Base-by-base conservation (phyloP, 2,329 filamentous ascomycete species). In the Trichothecium roseum region DNA sequence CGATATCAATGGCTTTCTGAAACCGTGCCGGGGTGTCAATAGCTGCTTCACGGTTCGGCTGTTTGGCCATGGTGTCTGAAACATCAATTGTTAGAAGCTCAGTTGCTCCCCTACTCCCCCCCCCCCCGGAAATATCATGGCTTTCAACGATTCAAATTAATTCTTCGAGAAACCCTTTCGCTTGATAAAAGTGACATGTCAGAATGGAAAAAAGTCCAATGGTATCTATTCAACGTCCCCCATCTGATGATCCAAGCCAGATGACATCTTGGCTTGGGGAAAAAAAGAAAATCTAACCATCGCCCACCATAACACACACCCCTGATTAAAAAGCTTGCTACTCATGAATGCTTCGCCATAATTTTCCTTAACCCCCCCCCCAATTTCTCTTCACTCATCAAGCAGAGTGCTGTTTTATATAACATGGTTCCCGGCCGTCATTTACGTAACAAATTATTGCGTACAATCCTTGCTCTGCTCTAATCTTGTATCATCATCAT, bases 11-110 rank as follows among this genome's bases (percentile, higher is more conserved):
- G 28, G 6, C 28, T 14, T 14, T 13, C 15, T 30, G 28, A 30
- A 30, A 14, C n/a, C 6, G 6, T 30, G 28, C n/a, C 13, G 28
- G 13, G 28, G 15, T 6, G 20, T 24, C 20, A 24, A 6, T 10
- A 10, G n/a, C n/a, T n/a, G n/a, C n/a, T n/a, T n/a, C n/a, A n/a
- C n/a, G 20, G 10, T 24, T 24, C 6, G 20, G 6, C 6, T 24
- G 20, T 36, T 36, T 36, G 27, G 34, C 28, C 34, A 24, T 24
- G 34, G 30, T 35, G 14, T 14, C n/a, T 30, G n/a, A 30, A 30
- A 17, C 28, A 17, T 13, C 28, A 6, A 17, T 24, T 10, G 20
- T 24, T 10, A 10, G 20, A 24, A 24, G 20, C 20, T 24, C n/a
- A n/a, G n/a, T n/a, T n/a, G n/a, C n/a, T n/a, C n/a, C n/a, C n/a